Evolutionary conservation across 2,329 filamentous ascomycete species (phyloP), one percentile per base, ranked within the genome.

Genomic region (Pseudogymnoascus sp.): DNA sequence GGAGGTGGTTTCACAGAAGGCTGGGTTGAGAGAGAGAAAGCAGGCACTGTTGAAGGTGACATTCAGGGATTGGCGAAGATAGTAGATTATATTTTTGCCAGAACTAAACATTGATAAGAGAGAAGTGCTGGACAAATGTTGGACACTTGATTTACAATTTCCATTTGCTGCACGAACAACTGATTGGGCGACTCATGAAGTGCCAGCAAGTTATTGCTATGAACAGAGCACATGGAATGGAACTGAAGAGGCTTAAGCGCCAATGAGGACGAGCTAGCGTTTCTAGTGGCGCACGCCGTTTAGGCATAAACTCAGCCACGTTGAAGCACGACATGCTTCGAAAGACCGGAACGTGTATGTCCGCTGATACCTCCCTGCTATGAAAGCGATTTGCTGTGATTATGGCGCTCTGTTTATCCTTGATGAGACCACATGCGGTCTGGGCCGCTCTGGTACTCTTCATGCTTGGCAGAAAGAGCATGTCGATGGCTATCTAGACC

Each of bases 41-140:
- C 38, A 35, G 64, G 63, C 6, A 70, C 66, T 16, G 58, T 64
- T 28, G 66, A 69, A 36, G 69, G 69, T 4, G 69, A 70, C 62
- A 62, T 66, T 19, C 67, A 66, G 61, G 66, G 64, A 4, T 49
- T 68, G 38, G 39, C 41, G 28, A 64, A 60, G 23, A 62, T 63
- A 62, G 22, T 60, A 22, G 49, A 62, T 28, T 60, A 41, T 65
- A 23, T 23, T 42, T 23, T 23, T 42, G 38, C 16, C 16, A 19
- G 38, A 41, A 41, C 38, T 41, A 41, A 19, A 41, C 38, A 41
- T 11, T 41, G 19, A 19, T 19, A 19, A 2, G 19, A 41, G 2
- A 9, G 16, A 41, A 41, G 16, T n/a, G 12, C 38, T 41, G 38
- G 16, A 41, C 38, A 41, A 41, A 22, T 7, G 6, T 38, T 7